These are phyloP conservation scores for Myrica gale DNA, from an alignment of 306 rosid genomes.

Conservation along the genomic window DNA sequence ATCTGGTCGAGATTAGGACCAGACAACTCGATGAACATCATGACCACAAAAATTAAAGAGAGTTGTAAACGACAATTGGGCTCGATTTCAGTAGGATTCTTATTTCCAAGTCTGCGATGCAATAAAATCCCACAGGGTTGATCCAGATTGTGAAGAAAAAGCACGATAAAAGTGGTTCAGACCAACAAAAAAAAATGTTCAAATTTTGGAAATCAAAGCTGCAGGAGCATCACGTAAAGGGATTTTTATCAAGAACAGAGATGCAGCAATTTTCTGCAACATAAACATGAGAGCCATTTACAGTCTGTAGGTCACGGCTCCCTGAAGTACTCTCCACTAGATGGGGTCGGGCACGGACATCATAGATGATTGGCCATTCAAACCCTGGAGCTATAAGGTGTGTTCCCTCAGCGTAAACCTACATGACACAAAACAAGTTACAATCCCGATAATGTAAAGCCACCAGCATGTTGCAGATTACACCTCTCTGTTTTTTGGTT, in stretches of 20 bases:
- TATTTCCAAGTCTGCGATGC: no score
- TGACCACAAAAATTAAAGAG: not conserved
- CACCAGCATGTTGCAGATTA: no score
- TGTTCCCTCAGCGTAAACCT: conserved; percentile 95
- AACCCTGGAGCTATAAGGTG: conserved; percentile 78
- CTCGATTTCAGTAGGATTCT: no score
- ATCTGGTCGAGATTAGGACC: not conserved
- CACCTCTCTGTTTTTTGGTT: no score
- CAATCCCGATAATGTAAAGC: not conserved
- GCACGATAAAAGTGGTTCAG: not conserved
- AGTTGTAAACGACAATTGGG: not conserved
- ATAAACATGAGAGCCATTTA: conserved; percentile 17
- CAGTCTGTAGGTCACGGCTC: conserved; percentile 87
- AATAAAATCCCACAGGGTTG: not conserved
- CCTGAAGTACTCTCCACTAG: conserved; percentile 68
- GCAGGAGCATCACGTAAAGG: no score
- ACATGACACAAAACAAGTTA: conserved; percentile 21
- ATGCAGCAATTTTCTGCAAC: not conserved
- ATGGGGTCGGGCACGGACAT: conserved; percentile 79
- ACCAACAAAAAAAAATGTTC: no score
- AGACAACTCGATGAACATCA: not conserved
- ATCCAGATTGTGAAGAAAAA: not conserved
- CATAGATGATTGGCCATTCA: conserved; percentile 83
- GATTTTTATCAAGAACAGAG: no score
- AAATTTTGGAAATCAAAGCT: no score